Evolutionary conservation across 306 rosid genomes (phyloP).

Genomic region (Quercus gilva): DNA sequence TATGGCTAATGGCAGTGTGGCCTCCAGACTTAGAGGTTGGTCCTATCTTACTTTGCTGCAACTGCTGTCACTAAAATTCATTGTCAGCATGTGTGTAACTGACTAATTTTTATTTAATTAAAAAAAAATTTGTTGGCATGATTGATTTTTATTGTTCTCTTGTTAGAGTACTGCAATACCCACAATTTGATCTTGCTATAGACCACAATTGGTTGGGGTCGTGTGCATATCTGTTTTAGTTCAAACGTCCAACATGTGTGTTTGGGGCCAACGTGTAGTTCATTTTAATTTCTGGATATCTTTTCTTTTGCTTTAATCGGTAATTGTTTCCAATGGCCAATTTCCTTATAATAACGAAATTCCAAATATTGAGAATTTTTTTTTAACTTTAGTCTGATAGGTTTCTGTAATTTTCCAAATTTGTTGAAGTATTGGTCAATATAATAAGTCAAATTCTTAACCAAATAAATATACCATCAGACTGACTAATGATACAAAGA

Average conservation of each 20-base stretch:
- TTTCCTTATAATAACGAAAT: too few relatives aligned
- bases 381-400: not conserved
- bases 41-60: constrained; percentile 7
- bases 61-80: not conserved
- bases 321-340: not conserved
- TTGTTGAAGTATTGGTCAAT: not conserved
- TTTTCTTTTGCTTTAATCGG: not conserved
- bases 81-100: too few relatives aligned
- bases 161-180: too few relatives aligned
- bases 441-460: not conserved
- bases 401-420: not conserved
- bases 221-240: too few relatives aligned
- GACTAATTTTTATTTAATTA: too few relatives aligned
- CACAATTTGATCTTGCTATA: too few relatives aligned
- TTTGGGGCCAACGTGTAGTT: too few relatives aligned
- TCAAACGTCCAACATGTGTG: too few relatives aligned
- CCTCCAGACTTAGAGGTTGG: constrained; percentile 88
- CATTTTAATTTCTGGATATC: not conserved
- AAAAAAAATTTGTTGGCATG: too few relatives aligned
- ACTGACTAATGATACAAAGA: not conserved
- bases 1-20: constrained; percentile 97
- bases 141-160: too few relatives aligned
- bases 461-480: not conserved
- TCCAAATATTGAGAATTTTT: not conserved
- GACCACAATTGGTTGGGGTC: too few relatives aligned